phyloP scores from a whole-genome alignment of 2,329 filamentous ascomycete genomes.

The Apiospora sp. region DNA sequence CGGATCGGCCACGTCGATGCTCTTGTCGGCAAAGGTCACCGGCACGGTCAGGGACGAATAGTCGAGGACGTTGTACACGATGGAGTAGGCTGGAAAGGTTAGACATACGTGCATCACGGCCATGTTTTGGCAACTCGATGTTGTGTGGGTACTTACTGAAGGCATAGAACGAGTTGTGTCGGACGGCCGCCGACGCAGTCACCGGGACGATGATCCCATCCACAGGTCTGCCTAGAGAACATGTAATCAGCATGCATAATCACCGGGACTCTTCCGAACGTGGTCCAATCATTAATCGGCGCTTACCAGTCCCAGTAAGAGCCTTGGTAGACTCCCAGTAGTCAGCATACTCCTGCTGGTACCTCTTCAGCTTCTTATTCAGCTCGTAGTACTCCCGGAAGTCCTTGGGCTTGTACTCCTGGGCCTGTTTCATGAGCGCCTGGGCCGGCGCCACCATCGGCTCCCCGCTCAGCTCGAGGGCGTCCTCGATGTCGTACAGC shows the following conservation, averaged over 20 bases:
- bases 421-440: background rate
- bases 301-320: background rate
- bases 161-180: background rate
- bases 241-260: background rate
- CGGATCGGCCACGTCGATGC: background rate
- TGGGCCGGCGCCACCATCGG: background rate
- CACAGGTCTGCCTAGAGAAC: background rate
- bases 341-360: background rate
- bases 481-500: background rate
- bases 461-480: background rate
- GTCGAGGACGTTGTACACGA: background rate
- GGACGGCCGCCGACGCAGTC: background rate
- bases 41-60: background rate
- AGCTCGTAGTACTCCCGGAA: background rate
- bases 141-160: background rate
- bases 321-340: background rate
- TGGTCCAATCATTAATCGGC: background rate
- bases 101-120: background rate
- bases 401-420: background rate
- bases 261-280: no score
- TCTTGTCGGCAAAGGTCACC: background rate
- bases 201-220: background rate
- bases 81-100: background rate
- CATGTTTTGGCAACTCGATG: background rate
- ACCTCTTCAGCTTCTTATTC: background rate